Percentiles rank a stretch among this genome's conserved stretches.
Evolutionary conservation across 1,139 yeast species (phyloP).

Genomic region (Blastobotrys serpentis): DNA sequence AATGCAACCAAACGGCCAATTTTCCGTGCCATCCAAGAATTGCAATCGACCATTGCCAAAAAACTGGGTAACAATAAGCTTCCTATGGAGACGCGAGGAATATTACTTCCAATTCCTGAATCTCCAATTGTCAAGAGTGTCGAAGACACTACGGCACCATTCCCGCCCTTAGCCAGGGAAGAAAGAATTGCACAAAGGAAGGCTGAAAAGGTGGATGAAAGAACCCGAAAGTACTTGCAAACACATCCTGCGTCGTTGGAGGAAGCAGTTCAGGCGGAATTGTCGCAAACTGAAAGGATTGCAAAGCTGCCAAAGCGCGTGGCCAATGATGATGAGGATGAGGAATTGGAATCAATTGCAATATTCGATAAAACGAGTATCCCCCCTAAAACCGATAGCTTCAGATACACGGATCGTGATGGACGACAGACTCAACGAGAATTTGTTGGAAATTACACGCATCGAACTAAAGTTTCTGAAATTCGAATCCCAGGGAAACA

Average conservation of each 20-base stretch:
- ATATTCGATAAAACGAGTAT: neutral
- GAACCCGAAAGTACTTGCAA: neutral
- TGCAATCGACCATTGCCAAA: constrained; percentile 20
- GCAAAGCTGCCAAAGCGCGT: neutral
- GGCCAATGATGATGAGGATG: neutral
- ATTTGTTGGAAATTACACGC: neutral
- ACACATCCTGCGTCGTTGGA: neutral
- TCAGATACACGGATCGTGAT: neutral
- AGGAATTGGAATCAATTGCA: neutral
- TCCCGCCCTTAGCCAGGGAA: constrained; percentile 14
- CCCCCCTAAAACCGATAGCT: neutral
- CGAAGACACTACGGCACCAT: constrained; percentile 6
- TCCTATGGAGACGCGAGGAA: neutral
- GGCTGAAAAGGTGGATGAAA: neutral
- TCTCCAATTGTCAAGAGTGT: constrained; percentile 6
- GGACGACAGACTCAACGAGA: constrained; percentile 2
- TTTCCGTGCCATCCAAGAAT: constrained; percentile 18
- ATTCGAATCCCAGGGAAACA: neutral
- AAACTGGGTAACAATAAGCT: constrained; percentile 13
- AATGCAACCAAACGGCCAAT: constrained; percentile 11
- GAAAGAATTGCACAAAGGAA: neutral
- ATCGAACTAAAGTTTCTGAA: neutral
- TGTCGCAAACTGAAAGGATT: neutral
- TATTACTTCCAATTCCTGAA: constrained; percentile 6
- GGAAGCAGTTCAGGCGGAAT: neutral